Base-by-base conservation (phyloP, 2,329 filamentous ascomycete species). In the Pseudocercospora fijiensis region DNA sequence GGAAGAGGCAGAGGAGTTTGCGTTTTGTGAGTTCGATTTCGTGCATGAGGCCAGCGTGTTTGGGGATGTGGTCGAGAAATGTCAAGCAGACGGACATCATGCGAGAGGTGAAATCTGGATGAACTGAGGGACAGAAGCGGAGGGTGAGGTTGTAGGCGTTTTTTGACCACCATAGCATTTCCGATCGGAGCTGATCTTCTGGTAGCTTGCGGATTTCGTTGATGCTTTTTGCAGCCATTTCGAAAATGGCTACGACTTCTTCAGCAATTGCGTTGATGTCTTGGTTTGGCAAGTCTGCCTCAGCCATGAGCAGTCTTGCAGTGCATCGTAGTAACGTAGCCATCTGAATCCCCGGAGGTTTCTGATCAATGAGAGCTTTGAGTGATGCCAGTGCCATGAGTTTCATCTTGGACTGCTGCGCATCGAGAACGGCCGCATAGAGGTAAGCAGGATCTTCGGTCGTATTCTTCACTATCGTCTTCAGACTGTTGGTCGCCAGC, bases 81-180 rank as follows among this genome's bases (percentile, higher is more conserved):
- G 57, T 76, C 2, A 75, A 74, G 68, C 82, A 84, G 24, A 76
- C 72, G 7, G 74, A 67, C 3, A 85, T 68, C 24, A 96, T 81
- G 3, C 84, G 80, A 3, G 88, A 73, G 0, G 88, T 79, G 56
- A 82, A 76, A 5, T 75, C 73, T 1, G 87, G 80, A 24, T 83
- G 74, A 81, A 89, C 88, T 0, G 84, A 79, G 1, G 82, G 81
- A 68, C 82, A 83, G 63, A 88, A 81, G 65, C 87, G 86, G 4
- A 94, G 76, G 0, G 87, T 88, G 6, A 92, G 75, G 68, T 95
- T 96, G 79, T 96, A 96, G 1, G 89, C 84, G 67, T 90, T 94
- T 66, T 88, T 88, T 41, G 88, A 89, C 74, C 96, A 93, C 92
- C 92, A 96, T 69, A 93, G 84, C 3, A 96, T 80, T 70, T 96